Percentiles rank a stretch among this genome's conserved stretches.
phyloP scores from a whole-genome alignment of 441 rosid species.

The Gossypium laxum region DNA sequence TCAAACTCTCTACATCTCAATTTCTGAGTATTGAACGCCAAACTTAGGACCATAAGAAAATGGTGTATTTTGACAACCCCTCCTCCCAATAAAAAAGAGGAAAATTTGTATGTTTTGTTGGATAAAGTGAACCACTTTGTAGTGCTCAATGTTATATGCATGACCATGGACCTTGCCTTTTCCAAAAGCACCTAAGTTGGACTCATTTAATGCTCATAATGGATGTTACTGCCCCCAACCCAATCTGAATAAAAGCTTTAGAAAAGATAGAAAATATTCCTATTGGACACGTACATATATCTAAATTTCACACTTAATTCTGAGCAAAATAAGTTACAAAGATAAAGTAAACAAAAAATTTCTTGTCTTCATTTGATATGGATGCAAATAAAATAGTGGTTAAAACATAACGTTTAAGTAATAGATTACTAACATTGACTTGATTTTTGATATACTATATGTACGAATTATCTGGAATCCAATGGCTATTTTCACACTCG shows the following conservation, averaged over 20 bases:
- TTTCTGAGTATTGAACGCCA: background rate
- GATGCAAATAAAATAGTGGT: background rate
- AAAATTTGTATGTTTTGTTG: background rate
- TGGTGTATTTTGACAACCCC: background rate
- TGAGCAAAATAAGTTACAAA: background rate
- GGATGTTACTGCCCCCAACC: background rate
- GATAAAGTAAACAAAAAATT: background rate
- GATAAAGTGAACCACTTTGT: background rate
- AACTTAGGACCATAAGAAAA: background rate
- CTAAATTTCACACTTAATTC: background rate
- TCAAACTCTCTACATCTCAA: background rate
- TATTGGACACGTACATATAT: background rate
- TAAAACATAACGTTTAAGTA: background rate
- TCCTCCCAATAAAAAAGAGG: background rate
- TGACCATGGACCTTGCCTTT: background rate
- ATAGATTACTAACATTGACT: background rate
- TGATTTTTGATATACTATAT: background rate
- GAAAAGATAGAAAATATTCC: background rate
- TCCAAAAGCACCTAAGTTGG: background rate
- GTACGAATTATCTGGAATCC: background rate
- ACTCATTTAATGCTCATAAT: background rate
- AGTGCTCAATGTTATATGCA: background rate
- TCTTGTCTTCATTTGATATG: background rate
- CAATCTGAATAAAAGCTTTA: background rate
- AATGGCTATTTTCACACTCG: background rate